Evolutionary conservation across 768 basidiomycete genomes (phyloP), one percentile per base, ranked within the genome.

Genomic region (Hysterangium stoloniferum): DNA sequence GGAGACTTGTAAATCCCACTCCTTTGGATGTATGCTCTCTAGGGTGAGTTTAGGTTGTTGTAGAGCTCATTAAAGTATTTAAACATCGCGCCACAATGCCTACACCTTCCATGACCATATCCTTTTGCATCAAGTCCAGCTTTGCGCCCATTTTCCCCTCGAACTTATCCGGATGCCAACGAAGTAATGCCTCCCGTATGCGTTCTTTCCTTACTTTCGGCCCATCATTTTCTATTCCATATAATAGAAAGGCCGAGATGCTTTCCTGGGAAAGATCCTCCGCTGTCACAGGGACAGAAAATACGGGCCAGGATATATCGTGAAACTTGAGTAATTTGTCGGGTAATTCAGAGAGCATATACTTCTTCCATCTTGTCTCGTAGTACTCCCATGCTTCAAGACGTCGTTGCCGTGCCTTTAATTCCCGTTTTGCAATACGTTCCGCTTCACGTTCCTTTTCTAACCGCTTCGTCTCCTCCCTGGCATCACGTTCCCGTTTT

Each of bases 131-230:
- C 32, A 73, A 74, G 3, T 58, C 61, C 2, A 87, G 77, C 27
- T 20, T 34, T 4, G 52, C 7, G 20, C 52, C 52, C 52, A 46
- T 28, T 24, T 52, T 46, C 19, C 52, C 35, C 25, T 33, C 44
- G 35, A 52, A 54, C 61, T 88, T 88, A 64, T 90, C 87, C 3
- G 87, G 88, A 60, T 91, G 87, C 86, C 86, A 89, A 36, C 84
- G 72, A 19, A 84, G 74, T 63, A 84, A 73, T 0, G 83, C 85
- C 24, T 64, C 70, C 40, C 79, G 75, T 53, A 87, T 74, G 52
- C 84, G 72, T 48, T 87, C 84, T 62, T 79, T 85, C 54, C 49
- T n/a, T 6, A 28, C 25, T 33, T 42, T 42, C 6, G 24, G 15
- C 9, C 20, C 27, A 15, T 51, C 41, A 8, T 25, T 17, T 15